Percentiles rank a stretch among this genome's conserved stretches.
Evolutionary conservation across 176 grass and related monocot genomes (phyloP).

Genomic region (Tillandsia fasciculata): DNA sequence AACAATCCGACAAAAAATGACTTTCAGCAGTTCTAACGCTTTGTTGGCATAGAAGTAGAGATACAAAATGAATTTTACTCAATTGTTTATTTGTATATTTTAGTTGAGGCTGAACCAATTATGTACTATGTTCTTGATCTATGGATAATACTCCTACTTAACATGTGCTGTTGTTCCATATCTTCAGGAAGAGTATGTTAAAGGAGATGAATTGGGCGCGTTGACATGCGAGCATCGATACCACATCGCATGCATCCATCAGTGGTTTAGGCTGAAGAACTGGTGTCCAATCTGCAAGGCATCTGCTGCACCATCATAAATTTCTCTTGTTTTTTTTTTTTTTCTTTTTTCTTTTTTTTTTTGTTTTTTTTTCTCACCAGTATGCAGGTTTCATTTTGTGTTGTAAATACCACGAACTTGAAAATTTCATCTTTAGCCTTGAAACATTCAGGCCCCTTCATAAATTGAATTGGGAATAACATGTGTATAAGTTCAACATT

Average conservation of each 20-base stretch:
- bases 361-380: neutral
- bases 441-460: neutral
- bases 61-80: too few species aligned
- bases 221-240: conserved; percentile 56
- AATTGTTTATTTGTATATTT: neutral
- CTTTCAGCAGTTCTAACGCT: too few species aligned
- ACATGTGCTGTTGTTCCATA: neutral
- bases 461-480: neutral
- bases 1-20: too few species aligned
- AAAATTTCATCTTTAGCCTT: neutral
- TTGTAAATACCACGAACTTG: neutral
- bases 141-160: neutral
- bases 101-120: neutral
- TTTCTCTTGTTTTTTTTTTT: neutral
- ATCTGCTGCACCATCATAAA: conserved; percentile 16
- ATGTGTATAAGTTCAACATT: neutral
- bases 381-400: neutral
- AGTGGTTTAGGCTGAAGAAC: conserved; percentile 68
- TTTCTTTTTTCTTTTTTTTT: neutral
- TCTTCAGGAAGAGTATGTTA: conserved; percentile 50
- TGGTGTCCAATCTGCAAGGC: conserved; percentile 65
- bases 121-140: too few species aligned
- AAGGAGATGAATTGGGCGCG: conserved; percentile 38
- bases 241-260: conserved; percentile 49
- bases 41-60: too few species aligned